Evolutionary conservation across 78 protist species (phyloP).

Genomic region (Mantamonas sphyraenae): DNA sequence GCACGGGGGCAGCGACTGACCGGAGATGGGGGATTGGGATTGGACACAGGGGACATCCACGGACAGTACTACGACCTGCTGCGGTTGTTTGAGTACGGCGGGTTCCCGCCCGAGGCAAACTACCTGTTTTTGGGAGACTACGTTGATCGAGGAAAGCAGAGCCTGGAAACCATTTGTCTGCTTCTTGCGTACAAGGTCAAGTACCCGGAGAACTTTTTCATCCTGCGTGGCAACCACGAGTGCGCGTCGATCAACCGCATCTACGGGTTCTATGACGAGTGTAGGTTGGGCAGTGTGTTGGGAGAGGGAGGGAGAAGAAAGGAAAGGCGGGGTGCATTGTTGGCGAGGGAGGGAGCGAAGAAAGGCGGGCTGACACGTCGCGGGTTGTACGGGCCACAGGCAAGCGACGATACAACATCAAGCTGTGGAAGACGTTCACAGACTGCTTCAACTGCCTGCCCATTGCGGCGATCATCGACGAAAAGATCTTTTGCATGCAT

Average conservation of each 20-base stretch:
- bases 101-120: conserved; percentile 88
- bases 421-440: conserved; percentile 51
- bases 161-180: conserved; percentile 72
- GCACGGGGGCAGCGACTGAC: not conserved
- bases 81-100: conserved; percentile 77
- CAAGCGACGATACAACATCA: conserved; percentile 6
- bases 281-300: conserved; percentile 4
- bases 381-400: not conserved
- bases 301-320: not conserved
- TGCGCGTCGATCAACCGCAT: conserved; percentile 54
- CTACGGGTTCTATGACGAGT: conserved; percentile 62
- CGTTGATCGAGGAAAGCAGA: conserved; percentile 84
- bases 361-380: not conserved
- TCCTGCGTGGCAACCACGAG: conserved; percentile 69
- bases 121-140: conserved; percentile 85
- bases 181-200: conserved; percentile 75
- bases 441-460: conserved; percentile 53
- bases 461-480: conserved; percentile 36
- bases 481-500: conserved; percentile 29
- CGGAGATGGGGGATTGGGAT: not conserved
- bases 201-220: conserved; percentile 76
- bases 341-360: not conserved
- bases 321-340: not conserved
- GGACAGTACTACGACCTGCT: conserved; percentile 84
- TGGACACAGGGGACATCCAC: conserved; percentile 56